A percentile compares a stretch with the other conserved stretches of the same genome.
These are phyloP conservation scores for Mycosphaerella arachidis DNA, from an alignment of 2,329 filamentous ascomycete genomes.

Conservation along the genomic window DNA sequence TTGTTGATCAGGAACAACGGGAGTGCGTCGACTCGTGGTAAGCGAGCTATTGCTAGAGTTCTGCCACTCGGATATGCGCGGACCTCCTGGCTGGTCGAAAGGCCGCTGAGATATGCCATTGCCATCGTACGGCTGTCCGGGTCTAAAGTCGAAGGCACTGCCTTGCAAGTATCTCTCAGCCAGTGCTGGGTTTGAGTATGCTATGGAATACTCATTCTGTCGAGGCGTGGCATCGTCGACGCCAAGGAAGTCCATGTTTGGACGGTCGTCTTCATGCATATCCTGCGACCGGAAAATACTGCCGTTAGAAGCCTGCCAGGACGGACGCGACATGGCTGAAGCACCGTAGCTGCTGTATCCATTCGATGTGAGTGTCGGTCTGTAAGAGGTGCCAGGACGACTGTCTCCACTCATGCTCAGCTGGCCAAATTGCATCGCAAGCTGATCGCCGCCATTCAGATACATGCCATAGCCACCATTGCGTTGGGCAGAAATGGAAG, in stretches of 20 bases:
- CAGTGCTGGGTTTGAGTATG: slow-evolving; percentile 7
- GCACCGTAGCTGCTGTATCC: slow-evolving; percentile 5
- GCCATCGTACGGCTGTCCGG: slow-evolving; percentile 34
- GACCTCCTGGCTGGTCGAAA: slow-evolving; percentile 41
- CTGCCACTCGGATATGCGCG: slow-evolving; percentile 46
- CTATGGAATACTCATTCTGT: slow-evolving; percentile 21
- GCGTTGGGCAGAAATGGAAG: slow-evolving; percentile 47
- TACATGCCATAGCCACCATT: slow-evolving; percentile 39
- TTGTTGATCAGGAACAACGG: slow-evolving; percentile 35
- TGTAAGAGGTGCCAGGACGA: slow-evolving; percentile 17
- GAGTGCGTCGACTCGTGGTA: slow-evolving; percentile 10
- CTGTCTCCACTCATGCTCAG: slow-evolving; percentile 16
- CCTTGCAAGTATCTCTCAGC: slow-evolving; percentile 19
- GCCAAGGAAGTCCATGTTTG: slow-evolving; percentile 31
- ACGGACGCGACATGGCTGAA: neutral
- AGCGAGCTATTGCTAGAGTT: slow-evolving; percentile 10
- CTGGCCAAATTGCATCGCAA: slow-evolving; percentile 34
- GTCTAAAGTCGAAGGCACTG: slow-evolving; percentile 18
- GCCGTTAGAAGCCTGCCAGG: neutral
- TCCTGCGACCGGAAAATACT: slow-evolving; percentile 11
- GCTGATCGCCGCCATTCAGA: slow-evolving; percentile 38
- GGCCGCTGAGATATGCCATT: slow-evolving; percentile 35
- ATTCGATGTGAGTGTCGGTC: slow-evolving; percentile 3
- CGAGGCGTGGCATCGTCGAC: slow-evolving; percentile 31
- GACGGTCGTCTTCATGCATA: slow-evolving; percentile 18